Percentiles rank a stretch among this genome's conserved stretches.
Evolutionary conservation across 176 grass and related monocot genomes (phyloP).

Genomic region (Oropetium thomaeum): DNA sequence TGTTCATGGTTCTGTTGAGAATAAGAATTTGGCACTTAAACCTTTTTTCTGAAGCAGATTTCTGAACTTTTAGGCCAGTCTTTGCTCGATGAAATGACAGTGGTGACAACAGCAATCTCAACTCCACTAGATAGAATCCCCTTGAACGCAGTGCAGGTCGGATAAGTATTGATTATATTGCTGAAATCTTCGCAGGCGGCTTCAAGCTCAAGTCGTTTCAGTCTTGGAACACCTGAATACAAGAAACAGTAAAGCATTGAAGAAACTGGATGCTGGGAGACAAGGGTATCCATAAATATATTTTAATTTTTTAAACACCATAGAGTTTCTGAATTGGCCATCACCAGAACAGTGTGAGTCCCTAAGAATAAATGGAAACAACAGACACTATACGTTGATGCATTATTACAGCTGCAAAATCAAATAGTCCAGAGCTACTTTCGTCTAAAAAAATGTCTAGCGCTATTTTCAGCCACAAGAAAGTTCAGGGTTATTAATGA

Average conservation of each 20-base stretch:
- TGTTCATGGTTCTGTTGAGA: slow-evolving; percentile 8
- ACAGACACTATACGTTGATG: slow-evolving; percentile 1
- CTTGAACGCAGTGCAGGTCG: slow-evolving; percentile 77
- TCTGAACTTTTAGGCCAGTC: slow-evolving; percentile 79
- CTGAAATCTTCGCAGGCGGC: slow-evolving; percentile 93
- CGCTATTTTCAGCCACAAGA: too few relatives aligned
- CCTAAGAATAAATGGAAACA: slow-evolving; percentile 17
- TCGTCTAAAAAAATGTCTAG: too few relatives aligned
- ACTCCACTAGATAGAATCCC: slow-evolving; percentile 77
- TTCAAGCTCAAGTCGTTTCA: slow-evolving; percentile 72
- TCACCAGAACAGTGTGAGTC: neutral
- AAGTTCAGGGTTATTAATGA: too few relatives aligned
- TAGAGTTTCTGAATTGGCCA: neutral
- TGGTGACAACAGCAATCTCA: slow-evolving; percentile 80
- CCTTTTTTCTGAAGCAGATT: slow-evolving; percentile 72
- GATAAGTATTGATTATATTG: slow-evolving; percentile 77
- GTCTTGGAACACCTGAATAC: slow-evolving; percentile 65
- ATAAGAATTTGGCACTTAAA: slow-evolving; percentile 40
- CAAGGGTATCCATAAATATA: slow-evolving; percentile 6
- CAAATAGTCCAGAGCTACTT: neutral
- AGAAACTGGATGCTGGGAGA: neutral
- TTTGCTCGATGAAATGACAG: slow-evolving; percentile 52
- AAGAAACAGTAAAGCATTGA: slow-evolving; percentile 21
- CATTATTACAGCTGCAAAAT: slow-evolving; percentile 21
- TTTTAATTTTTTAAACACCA: neutral